phyloP scores from a whole-genome alignment of 495 filamentous ascomycete genomes.

The Trichoderma erinaceum region DNA sequence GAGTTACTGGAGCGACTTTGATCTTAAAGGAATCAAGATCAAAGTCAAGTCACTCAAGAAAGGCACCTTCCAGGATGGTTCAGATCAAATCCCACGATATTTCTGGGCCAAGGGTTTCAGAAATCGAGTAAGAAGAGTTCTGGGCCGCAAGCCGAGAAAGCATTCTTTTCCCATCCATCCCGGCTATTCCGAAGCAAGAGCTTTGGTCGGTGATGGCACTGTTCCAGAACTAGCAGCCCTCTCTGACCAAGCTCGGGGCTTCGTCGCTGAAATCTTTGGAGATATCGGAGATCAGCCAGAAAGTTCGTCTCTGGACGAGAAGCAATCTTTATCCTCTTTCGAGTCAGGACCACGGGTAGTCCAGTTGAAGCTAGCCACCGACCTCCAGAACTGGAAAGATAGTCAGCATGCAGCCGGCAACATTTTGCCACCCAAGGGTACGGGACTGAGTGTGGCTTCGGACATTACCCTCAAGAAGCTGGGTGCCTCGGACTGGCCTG shows the following conservation, averaged over 20 bases:
- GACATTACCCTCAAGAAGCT: constrained; percentile 19
- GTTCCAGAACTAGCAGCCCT: background rate
- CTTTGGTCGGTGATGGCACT: constrained; percentile 1
- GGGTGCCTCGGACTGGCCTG: constrained; percentile 22
- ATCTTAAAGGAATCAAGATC: constrained; percentile 12
- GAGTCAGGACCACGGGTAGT: constrained; percentile 9
- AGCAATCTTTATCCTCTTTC: background rate
- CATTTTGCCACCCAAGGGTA: constrained; percentile 26
- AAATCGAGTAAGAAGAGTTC: background rate
- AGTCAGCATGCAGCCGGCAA: constrained; percentile 21
- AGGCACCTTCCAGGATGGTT: background rate
- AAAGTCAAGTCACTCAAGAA: background rate
- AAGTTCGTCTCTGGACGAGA: background rate
- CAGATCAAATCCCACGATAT: constrained; percentile 14
- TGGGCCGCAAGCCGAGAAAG: constrained; percentile 6
- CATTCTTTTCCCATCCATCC: constrained; percentile 2
- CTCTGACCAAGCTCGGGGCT: background rate
- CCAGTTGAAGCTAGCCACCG: constrained; percentile 20
- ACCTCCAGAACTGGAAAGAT: constrained; percentile 24
- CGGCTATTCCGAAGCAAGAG: constrained; percentile 15
- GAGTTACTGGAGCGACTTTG: constrained; percentile 10
- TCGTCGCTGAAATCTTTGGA: background rate
- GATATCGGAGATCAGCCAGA: background rate
- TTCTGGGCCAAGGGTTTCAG: constrained; percentile 16
- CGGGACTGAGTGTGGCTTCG: constrained; percentile 22